A percentile compares a stretch with the other conserved stretches of the same genome.
These are phyloP conservation scores for Aspergillus jensenii DNA, from an alignment of 2,329 filamentous ascomycete species.

Conservation along the genomic window DNA sequence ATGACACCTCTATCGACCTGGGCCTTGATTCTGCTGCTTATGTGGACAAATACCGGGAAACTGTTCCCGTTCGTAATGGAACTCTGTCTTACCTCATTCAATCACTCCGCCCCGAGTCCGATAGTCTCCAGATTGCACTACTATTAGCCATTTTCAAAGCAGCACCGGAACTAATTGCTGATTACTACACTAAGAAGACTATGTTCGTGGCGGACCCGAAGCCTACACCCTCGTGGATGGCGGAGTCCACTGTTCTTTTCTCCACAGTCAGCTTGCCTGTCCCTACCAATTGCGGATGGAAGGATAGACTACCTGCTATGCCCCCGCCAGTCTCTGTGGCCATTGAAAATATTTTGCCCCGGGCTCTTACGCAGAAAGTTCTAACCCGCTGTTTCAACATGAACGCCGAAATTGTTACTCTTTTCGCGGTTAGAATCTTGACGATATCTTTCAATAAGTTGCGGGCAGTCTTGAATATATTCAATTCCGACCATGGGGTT, in stretches of 20 bases:
- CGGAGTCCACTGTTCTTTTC: conserved; percentile 86
- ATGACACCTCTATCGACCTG: conserved; percentile 57
- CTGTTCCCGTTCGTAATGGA: conserved; percentile 74
- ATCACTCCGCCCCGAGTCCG: conserved; percentile 79
- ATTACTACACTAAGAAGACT: conserved; percentile 80
- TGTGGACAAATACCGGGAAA: conserved; percentile 65
- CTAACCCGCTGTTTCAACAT: conserved; percentile 76
- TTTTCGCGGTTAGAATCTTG: conserved; percentile 80
- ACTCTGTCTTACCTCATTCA: conserved; percentile 76
- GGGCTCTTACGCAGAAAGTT: conserved; percentile 76
- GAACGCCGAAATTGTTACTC: conserved; percentile 74
- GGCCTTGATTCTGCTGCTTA: conserved; percentile 70
- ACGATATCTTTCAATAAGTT: conserved; percentile 79
- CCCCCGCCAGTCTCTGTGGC: conserved; percentile 78
- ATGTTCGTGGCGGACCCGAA: conserved; percentile 89
- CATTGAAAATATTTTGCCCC: conserved; percentile 82
- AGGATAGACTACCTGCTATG: conserved; percentile 59
- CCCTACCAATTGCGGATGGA: conserved; percentile 69
- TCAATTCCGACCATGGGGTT: conserved; percentile 50
- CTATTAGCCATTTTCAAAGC: conserved; percentile 75
- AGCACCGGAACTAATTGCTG: conserved; percentile 81
- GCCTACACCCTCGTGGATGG: conserved; percentile 89
- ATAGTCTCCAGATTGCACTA: conserved; percentile 76
- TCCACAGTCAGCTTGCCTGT: conserved; percentile 73
- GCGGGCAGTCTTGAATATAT: conserved; percentile 60